Percentiles rank a stretch among this genome's conserved stretches.
Evolutionary conservation across 2,329 filamentous ascomycete species (phyloP).

Genomic region (Gnomoniopsis smithogilvyi): DNA sequence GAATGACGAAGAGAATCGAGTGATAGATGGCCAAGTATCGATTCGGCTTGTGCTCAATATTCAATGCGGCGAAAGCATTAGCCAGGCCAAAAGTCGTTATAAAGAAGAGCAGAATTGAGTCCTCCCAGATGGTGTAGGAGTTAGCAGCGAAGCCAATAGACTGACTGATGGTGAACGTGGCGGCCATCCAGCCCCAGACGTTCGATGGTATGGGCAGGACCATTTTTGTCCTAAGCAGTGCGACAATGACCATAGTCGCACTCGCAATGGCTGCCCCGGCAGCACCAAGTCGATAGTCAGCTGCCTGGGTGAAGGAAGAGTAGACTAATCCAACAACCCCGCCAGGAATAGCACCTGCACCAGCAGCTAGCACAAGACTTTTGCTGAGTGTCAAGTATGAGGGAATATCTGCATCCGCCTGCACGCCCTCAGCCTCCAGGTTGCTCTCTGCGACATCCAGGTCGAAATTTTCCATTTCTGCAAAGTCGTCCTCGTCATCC

Average conservation of each 20-base stretch:
- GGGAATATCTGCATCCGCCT: conserved; percentile 24
- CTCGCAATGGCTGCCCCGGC: conserved; percentile 44
- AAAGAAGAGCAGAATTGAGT: conserved; percentile 90
- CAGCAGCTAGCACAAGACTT: conserved; percentile 35
- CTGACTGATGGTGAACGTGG: conserved; percentile 78
- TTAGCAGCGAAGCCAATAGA: conserved; percentile 96
- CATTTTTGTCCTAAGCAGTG: conserved; percentile 38
- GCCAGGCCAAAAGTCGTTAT: conserved; percentile 80
- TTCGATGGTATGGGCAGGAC: conserved; percentile 63
- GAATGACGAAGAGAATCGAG: conserved; percentile 74
- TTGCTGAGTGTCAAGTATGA: conserved; percentile 36
- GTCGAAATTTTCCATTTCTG: conserved; percentile 52
- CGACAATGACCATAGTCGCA: conserved; percentile 35
- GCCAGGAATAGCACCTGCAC: conserved; percentile 32
- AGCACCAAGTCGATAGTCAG: conserved; percentile 38
- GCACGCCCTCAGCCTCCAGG: conserved; percentile 46
- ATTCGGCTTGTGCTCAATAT: conserved; percentile 64
- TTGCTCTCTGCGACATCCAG: conserved; percentile 58
- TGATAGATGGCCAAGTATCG: conserved; percentile 79
- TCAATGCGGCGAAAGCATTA: conserved; percentile 71
- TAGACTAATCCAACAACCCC: conserved; percentile 29
- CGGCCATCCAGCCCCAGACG: conserved; percentile 84
- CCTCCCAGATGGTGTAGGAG: conserved; percentile 98
- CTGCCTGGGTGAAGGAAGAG: conserved; percentile 32
- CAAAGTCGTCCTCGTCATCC: conserved; percentile 52